phyloP scores from a whole-genome alignment of 805 yeast genomes.

The Metschnikowia henanensis region DNA sequence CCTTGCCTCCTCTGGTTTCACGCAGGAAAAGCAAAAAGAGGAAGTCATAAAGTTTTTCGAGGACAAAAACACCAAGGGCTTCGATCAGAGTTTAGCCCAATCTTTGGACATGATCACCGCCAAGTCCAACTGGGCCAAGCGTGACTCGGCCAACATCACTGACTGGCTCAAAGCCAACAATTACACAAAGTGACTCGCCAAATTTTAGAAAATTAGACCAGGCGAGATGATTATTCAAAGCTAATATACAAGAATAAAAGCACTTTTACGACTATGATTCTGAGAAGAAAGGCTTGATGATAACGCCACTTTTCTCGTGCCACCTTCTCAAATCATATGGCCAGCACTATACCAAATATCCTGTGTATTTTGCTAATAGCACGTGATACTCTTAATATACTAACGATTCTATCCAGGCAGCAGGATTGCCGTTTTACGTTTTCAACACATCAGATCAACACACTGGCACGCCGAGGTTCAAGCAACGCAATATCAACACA shows the following conservation, averaged over 20 bases:
- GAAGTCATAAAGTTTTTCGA: constrained; percentile 52
- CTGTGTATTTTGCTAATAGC: no score
- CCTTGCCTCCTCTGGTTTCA: constrained; percentile 59
- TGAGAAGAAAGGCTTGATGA: no score
- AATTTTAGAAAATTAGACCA: not conserved
- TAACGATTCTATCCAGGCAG: no score
- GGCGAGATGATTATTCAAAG: not conserved
- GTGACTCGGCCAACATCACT: constrained; percentile 49
- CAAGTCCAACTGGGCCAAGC: constrained; percentile 56
- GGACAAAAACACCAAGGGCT: constrained; percentile 60
- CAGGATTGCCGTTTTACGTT: no score
- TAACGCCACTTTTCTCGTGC: no score
- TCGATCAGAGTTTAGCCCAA: constrained; percentile 63
- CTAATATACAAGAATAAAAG: no score
- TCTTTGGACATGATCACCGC: constrained; percentile 59
- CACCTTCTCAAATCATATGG: no score
- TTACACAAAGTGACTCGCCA: constrained; percentile 24
- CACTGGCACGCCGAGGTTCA: constrained; percentile 24
- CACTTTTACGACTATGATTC: no score
- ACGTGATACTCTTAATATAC: no score
- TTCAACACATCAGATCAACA: no score
- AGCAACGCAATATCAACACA: constrained; percentile 34
- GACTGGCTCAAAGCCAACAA: constrained; percentile 46
- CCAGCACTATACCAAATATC: no score
- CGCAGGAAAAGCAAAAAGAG: constrained; percentile 52